Base-by-base conservation (phyloP, 768 basidiomycete genomes). In the Daedalea quercina region DNA sequence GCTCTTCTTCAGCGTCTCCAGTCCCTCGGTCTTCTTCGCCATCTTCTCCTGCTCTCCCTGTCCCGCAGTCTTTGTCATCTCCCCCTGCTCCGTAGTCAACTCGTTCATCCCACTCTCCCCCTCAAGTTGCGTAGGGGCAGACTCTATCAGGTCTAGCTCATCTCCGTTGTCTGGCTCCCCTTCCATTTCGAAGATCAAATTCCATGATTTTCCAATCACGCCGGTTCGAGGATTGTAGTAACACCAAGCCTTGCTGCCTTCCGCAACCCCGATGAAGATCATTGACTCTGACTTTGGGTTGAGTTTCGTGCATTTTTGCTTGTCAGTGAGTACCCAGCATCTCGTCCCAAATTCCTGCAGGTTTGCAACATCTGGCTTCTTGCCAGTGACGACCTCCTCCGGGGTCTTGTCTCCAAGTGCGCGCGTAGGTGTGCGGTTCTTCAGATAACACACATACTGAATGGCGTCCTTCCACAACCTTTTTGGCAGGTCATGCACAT, bases 391-490 rank as follows among this genome's bases (percentile, higher is more conserved):
- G 28, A 31, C 28, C 28, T 31, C 28, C 28, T 31, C 28, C 28
- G 28, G 28, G 28, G 28, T 31, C 28, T 31, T 31, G 28, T 31
- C 28, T 31, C 28, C 28, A 31, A 31, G 28, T 11, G 28, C 28
- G 28, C 28, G 28, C 28, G 28, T 31, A 31, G 65, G 57, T 12
- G 52, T 28, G 2, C 57, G 20, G 54, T 65, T 65, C 42, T 55
- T 52, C 11, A 68, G 26, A 42, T 60, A 60, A 7, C 23, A 41
- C 15, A 45, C 51, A 44, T 62, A 45, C 11, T 22, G 50, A 9
- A 59, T 40, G 9, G 65, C 63, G 42, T 64, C 53, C 1, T 43
- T 44, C 65, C 65, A 67, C 8, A 65, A 51, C 24, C 41, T 47
- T 26, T 58, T 57, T 0, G 60, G 57, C 12, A 65, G 19, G 9